A percentile compares a stretch with the other conserved stretches of the same genome.
phyloP scores from a whole-genome alignment of 192 early-diverging fungal genomes.

The Haplosporangium gracile region DNA sequence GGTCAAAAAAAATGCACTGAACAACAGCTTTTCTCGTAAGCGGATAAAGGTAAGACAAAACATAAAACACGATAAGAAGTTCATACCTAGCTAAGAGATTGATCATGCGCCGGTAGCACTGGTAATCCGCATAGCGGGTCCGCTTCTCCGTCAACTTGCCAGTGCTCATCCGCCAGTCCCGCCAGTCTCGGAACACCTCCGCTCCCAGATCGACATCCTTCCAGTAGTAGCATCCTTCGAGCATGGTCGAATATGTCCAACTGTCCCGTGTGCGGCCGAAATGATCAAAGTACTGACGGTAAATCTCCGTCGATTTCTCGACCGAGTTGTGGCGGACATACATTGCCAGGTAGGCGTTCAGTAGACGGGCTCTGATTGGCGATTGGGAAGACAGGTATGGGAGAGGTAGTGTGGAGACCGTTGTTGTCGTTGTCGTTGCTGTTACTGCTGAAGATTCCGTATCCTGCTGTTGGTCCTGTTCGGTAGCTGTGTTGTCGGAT shows the following conservation, averaged over 20 bases:
- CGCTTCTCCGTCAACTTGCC: slow-evolving; percentile 40
- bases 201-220: slow-evolving; percentile 72
- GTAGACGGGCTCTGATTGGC: slow-evolving; percentile 62
- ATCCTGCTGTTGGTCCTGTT: not conserved
- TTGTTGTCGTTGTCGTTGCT: not conserved
- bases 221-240: slow-evolving; percentile 72
- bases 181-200: slow-evolving; percentile 77
- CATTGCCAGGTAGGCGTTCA: slow-evolving; percentile 73
- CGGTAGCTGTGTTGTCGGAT: slow-evolving; percentile 7
- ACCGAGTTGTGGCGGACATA: slow-evolving; percentile 67
- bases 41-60: not conserved
- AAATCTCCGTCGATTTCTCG: slow-evolving; percentile 60
- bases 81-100: slow-evolving; percentile 71
- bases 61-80: not conserved
- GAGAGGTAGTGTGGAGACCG: slow-evolving; percentile 3
- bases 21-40: not conserved
- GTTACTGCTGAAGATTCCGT: not conserved
- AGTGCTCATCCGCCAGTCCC: slow-evolving; percentile 65
- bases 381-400: slow-evolving; percentile 54
- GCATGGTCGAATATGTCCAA: slow-evolving; percentile 70
- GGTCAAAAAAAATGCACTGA: no score
- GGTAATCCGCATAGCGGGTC: slow-evolving; percentile 67
- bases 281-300: slow-evolving; percentile 65
- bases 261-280: slow-evolving; percentile 65
- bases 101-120: slow-evolving; percentile 72